A percentile compares a stretch with the other conserved stretches of the same genome.
Evolutionary conservation across 2,329 filamentous ascomycete species (phyloP).

Genomic region (Trichothecium sympodiale): DNA sequence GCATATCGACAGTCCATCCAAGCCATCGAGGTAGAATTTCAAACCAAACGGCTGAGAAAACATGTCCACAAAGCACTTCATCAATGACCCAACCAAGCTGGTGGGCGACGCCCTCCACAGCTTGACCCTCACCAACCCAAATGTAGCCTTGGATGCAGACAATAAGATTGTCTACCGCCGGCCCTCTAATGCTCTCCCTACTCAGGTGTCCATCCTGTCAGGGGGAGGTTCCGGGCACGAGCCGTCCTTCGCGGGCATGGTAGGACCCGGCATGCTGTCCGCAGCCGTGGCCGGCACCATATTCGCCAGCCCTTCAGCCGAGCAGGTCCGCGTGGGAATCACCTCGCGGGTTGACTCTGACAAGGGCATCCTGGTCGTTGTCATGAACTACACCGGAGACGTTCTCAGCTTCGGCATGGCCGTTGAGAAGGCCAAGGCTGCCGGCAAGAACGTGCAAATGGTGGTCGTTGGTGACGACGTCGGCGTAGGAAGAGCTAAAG

Average conservation of each 20-base stretch:
- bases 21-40: slow-evolving; percentile 21
- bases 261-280: slow-evolving; percentile 68
- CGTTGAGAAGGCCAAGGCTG: slow-evolving; percentile 80
- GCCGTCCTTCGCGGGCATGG: slow-evolving; percentile 76
- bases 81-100: slow-evolving; percentile 71
- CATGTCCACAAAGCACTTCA: slow-evolving; percentile 69
- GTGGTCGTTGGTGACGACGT: slow-evolving; percentile 88
- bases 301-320: slow-evolving; percentile 69
- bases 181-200: slow-evolving; percentile 33
- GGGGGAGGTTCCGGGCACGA: slow-evolving; percentile 89
- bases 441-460: slow-evolving; percentile 72
- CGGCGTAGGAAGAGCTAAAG: slow-evolving; percentile 68
- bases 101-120: slow-evolving; percentile 67
- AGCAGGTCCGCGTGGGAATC: slow-evolving; percentile 72
- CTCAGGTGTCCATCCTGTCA: slow-evolving; percentile 69
- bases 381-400: slow-evolving; percentile 92
- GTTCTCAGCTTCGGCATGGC: slow-evolving; percentile 90
- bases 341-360: slow-evolving; percentile 59
- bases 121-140: slow-evolving; percentile 75
- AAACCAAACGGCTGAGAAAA: too few relatives aligned
- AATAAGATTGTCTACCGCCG: slow-evolving; percentile 80
- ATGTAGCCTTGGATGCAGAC: slow-evolving; percentile 61
- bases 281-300: slow-evolving; percentile 81
- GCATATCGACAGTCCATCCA: slow-evolving; percentile 7
- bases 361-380: slow-evolving; percentile 73